Percentiles rank a stretch among this genome's conserved stretches.
Conservation (phyloP, 2,329 filamentous ascomycete genomes). For the Alternaria infectoria region DNA sequence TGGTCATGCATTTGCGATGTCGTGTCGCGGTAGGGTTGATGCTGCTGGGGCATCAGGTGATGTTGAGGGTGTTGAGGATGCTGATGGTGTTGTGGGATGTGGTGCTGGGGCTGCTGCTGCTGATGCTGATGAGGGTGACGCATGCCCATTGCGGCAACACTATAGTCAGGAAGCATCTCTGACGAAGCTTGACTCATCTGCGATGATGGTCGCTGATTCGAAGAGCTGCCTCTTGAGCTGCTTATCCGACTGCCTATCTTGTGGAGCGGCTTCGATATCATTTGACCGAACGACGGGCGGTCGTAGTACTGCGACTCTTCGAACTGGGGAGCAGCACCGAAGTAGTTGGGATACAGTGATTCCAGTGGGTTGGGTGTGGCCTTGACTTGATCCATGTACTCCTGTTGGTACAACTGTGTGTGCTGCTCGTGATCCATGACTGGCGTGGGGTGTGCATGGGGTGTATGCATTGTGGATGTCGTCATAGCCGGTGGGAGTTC, state of each 20-base stretch:
- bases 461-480: conserved; percentile 22
- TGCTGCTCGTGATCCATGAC: conserved; percentile 29
- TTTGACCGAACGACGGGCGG: conserved; percentile 43
- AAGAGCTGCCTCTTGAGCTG: conserved; percentile 30
- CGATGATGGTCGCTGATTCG: conserved; percentile 32
- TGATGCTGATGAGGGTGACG: conserved; percentile 25
- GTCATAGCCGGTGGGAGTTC: conserved; percentile 30
- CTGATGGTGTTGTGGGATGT: conserved; percentile 23
- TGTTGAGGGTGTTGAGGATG: conserved; percentile 24
- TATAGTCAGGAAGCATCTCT: conserved; percentile 33
- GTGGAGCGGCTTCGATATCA: conserved; percentile 43
- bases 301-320: conserved; percentile 47
- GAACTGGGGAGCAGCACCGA: conserved; percentile 41
- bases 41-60: conserved; percentile 29
- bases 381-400: conserved; percentile 41
- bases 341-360: conserved; percentile 45
- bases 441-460: conserved; percentile 24
- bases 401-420: conserved; percentile 21
- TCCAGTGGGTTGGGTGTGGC: conserved; percentile 37
- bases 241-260: conserved; percentile 40
- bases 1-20: conserved; percentile 31
- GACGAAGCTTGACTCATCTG: conserved; percentile 25
- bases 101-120: conserved; percentile 21
- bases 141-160: conserved; percentile 26
- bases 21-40: conserved; percentile 24